phyloP scores from a whole-genome alignment of 495 filamentous ascomycete species.

The Aspergillus incahuasiensis region DNA sequence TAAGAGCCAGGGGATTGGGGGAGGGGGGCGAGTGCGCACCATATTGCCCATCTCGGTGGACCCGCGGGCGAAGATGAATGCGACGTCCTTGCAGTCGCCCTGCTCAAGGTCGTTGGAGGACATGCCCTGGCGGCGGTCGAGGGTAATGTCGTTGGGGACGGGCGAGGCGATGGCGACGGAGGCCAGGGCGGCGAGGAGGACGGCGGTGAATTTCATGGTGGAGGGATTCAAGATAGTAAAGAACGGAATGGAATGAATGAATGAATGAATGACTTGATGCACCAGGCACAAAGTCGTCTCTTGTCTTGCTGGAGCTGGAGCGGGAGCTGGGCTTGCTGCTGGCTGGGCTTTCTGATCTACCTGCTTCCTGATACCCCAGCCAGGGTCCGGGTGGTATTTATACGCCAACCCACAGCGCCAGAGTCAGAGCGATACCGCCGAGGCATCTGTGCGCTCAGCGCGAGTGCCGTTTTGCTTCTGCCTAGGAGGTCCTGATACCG shows the following conservation, averaged over 20 bases:
- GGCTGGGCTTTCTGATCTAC: background rate
- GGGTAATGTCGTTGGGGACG: slow-evolving; percentile 4
- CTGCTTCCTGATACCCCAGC: background rate
- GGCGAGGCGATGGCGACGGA: slow-evolving; percentile 17
- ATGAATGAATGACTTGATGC: background rate
- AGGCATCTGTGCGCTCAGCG: background rate
- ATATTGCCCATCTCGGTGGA: slow-evolving; percentile 50
- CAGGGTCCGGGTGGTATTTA: background rate
- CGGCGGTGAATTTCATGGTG: slow-evolving; percentile 9
- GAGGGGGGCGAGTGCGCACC: slow-evolving; percentile 21
- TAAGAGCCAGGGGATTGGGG: background rate
- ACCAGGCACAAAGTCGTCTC: background rate
- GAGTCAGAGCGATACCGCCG: too few species aligned
- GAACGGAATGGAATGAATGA: background rate
- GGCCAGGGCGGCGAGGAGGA: slow-evolving; percentile 17
- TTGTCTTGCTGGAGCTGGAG: background rate
- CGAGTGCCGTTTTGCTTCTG: too few species aligned
- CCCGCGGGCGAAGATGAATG: slow-evolving; percentile 50
- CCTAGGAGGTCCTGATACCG: too few species aligned
- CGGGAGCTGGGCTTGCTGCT: background rate
- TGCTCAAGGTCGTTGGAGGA: slow-evolving; percentile 38
- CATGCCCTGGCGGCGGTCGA: slow-evolving; percentile 14
- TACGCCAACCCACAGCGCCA: background rate
- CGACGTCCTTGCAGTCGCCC: slow-evolving; percentile 41
- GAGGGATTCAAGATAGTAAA: background rate